A percentile compares a stretch with the other conserved stretches of the same genome.
phyloP scores from a whole-genome alignment of 768 basidiomycete species.

The Leucogyrophana mollusca region DNA sequence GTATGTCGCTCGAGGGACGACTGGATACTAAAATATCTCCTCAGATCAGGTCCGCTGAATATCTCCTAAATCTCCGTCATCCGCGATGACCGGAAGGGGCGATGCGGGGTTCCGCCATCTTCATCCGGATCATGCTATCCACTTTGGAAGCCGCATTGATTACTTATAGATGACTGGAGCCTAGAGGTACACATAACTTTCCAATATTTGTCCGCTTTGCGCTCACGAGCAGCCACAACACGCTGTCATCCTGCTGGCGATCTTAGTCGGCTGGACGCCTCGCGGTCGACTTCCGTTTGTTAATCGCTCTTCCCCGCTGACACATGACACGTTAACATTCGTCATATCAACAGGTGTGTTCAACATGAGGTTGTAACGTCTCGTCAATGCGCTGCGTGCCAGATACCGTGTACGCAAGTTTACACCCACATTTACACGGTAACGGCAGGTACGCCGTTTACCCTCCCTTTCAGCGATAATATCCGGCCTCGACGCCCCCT shows the following conservation, averaged over 20 bases:
- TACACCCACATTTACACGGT: neutral
- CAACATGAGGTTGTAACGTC: conserved; percentile 29
- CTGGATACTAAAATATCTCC: too few relatives aligned
- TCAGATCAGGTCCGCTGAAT: conserved; percentile 2
- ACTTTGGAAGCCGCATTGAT: conserved; percentile 7
- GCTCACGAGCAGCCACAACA: neutral
- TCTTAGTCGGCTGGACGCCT: conserved; percentile 10
- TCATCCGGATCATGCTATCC: conserved; percentile 27
- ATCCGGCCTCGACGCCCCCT: conserved; percentile 23
- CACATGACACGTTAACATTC: conserved; percentile 22
- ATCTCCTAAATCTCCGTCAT: conserved; percentile 24
- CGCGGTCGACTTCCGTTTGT: conserved; percentile 22
- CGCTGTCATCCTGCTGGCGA: conserved; percentile 4
- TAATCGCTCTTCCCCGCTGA: conserved; percentile 19
- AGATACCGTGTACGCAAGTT: conserved; percentile 18
- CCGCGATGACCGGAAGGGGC: conserved; percentile 27
- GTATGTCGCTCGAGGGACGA: too few relatives aligned
- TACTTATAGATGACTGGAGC: conserved; percentile 9
- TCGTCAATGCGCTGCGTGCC: conserved; percentile 22
- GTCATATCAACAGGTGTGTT: conserved; percentile 30
- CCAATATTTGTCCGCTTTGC: conserved; percentile 12
- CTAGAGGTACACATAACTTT: conserved; percentile 11
- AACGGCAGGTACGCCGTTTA: conserved; percentile 12
- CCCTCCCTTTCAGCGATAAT: conserved; percentile 30
- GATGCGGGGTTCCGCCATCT: conserved; percentile 20